These are phyloP conservation scores for Anthoceros angustus DNA, from an alignment of 225 moss, liverwort and hornwort species.

Conservation along the genomic window DNA sequence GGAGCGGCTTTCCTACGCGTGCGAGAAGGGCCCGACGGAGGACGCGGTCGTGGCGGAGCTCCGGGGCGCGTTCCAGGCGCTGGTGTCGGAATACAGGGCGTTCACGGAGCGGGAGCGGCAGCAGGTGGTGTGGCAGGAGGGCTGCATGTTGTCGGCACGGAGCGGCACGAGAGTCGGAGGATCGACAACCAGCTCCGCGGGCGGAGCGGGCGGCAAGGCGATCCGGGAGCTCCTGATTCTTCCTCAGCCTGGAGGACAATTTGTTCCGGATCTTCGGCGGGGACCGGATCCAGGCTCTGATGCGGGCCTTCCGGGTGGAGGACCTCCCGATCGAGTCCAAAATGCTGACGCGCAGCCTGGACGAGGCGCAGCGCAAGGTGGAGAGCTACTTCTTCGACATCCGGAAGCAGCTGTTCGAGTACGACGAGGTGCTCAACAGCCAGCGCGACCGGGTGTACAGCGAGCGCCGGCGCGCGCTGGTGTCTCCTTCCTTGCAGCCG, in stretches of 20 bases:
- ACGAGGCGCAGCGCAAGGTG: conserved; percentile 98
- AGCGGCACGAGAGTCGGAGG: conserved; percentile 87
- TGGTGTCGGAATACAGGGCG: conserved; percentile 50
- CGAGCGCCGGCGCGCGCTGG: conserved; percentile 84
- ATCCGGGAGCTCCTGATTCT: conserved; percentile 92
- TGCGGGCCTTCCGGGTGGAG: conserved; percentile 97
- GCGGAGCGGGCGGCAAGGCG: conserved; percentile 95
- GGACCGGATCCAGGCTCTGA: conserved; percentile 89
- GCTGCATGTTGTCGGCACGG: conserved; percentile 91
- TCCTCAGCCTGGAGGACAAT: conserved; percentile 91
- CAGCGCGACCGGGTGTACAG: conserved; percentile 82
- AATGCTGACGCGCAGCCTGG: conserved; percentile 85
- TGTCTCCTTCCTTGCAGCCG: conserved; percentile 51
- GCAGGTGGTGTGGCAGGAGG: conserved; percentile 84
- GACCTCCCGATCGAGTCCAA: conserved; percentile 97
- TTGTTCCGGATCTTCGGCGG: conserved; percentile 96
- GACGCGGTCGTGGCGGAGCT: conserved; percentile 60
- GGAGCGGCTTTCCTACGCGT: conserved; percentile 86
- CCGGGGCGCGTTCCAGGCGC: conserved; percentile 49
- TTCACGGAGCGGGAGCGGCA: conserved; percentile 83
- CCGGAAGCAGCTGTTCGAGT: conserved; percentile 94
- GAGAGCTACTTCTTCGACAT: conserved; percentile 98
- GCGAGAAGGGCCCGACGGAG: conserved; percentile 88
- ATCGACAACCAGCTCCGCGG: conserved; percentile 98
- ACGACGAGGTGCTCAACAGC: conserved; percentile 93